These are phyloP conservation scores for Nemania bipapillata DNA, from an alignment of 2,329 filamentous ascomycete species.

Conservation along the genomic window DNA sequence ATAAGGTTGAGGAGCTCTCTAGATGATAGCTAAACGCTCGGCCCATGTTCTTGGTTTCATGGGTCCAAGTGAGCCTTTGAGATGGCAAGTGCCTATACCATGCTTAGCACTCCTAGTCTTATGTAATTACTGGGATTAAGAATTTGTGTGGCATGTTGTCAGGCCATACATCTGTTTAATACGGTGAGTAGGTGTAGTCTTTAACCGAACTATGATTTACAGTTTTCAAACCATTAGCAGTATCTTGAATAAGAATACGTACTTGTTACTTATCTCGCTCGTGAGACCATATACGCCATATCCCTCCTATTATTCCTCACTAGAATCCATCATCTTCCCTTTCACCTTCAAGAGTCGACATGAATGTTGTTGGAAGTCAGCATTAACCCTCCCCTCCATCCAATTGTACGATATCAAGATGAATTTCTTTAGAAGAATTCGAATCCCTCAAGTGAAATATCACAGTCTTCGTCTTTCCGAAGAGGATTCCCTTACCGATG, in stretches of 20 bases:
- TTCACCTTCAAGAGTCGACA: not conserved
- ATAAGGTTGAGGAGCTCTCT: not conserved
- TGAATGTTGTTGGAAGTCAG: not conserved
- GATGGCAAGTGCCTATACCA: too few species aligned
- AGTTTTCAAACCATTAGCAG: not conserved
- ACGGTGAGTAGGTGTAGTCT: not conserved
- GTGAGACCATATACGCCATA: not conserved
- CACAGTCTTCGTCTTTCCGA: slow-evolving; percentile 3
- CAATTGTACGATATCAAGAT: too few species aligned
- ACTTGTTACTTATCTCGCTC: not conserved
- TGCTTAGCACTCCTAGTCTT: not conserved
- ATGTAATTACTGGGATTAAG: not conserved
- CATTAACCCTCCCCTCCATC: too few species aligned
- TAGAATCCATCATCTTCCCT: not conserved
- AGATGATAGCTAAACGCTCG: not conserved
- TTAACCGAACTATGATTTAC: not conserved
- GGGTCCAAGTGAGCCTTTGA: not conserved
- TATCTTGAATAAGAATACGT: not conserved
- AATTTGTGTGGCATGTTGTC: not conserved
- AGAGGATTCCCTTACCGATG: not conserved
- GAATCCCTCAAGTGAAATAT: not conserved
- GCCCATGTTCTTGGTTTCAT: not conserved
- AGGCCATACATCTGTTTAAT: not conserved
- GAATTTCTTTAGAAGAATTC: not conserved
- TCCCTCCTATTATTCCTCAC: not conserved